Conservation (phyloP, 1,139 yeast genomes). For the Pichia inconspicua region DNA sequence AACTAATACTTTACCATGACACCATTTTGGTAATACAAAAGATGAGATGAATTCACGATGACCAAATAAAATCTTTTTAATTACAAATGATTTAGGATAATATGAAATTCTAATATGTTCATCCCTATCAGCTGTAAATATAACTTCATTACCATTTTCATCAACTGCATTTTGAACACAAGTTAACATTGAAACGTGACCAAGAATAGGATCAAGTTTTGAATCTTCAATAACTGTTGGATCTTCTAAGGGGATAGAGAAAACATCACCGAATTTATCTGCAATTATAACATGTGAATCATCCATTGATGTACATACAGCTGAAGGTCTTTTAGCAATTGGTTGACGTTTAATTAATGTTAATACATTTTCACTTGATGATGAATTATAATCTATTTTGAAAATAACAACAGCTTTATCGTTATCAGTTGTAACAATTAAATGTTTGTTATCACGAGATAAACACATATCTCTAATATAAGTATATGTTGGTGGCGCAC, state of each 20-base stretch:
- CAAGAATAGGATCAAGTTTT: conserved; percentile 59
- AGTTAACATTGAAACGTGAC: conserved; percentile 95
- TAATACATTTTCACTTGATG: conserved; percentile 33
- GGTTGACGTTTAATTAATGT: conserved; percentile 59
- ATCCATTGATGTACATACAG: conserved; percentile 54
- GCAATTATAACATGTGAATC: conserved; percentile 57
- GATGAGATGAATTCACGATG: conserved; percentile 76
- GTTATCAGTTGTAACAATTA: conserved; percentile 71
- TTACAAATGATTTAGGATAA: conserved; percentile 70
- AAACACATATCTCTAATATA: conserved; percentile 57
- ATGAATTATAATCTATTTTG: conserved; percentile 25
- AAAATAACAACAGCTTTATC: conserved; percentile 76
- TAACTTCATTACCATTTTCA: conserved; percentile 38
- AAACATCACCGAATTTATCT: conserved; percentile 98
- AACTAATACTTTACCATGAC: conserved; percentile 40
- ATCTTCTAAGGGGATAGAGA: conserved; percentile 39
- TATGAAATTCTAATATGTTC: conserved; percentile 89
- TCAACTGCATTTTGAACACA: conserved; percentile 44
- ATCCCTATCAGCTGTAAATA: conserved; percentile 87
- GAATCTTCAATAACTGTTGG: conserved; percentile 33
- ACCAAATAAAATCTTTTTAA: conserved; percentile 80
- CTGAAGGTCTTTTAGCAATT: conserved; percentile 85
- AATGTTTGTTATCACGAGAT: conserved; percentile 42
- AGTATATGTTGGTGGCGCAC: conserved; percentile 58
- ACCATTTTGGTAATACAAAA: conserved; percentile 45